Percentiles rank a stretch among this genome's conserved stretches.
phyloP scores from a whole-genome alignment of 495 filamentous ascomycete species.

The Daldinia concentrica region DNA sequence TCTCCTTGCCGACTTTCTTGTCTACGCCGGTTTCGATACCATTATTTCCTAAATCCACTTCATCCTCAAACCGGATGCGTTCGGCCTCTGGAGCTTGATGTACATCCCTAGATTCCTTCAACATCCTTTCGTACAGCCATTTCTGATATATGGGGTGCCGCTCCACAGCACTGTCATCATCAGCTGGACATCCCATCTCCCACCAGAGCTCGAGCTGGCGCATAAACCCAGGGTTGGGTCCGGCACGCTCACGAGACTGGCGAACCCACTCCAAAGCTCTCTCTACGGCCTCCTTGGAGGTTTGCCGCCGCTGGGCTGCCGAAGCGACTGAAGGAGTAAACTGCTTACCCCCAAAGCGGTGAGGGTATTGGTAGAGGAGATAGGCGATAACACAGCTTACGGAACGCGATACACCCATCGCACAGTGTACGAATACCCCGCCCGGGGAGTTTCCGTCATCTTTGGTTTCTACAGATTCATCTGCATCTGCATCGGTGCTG shows the following conservation, averaged over 20 bases:
- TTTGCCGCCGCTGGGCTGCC: conserved; percentile 36
- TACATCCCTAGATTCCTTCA: conserved; percentile 75
- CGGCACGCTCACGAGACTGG: conserved; percentile 73
- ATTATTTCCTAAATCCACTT: conserved; percentile 55
- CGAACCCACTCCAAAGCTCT: conserved; percentile 64
- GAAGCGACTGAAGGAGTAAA: conserved; percentile 35
- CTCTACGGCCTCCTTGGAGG: conserved; percentile 47
- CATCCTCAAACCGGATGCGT: conserved; percentile 85
- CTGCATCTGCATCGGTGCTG: conserved; percentile 25
- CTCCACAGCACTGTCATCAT: conserved; percentile 61
- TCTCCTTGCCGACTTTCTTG: conserved; percentile 52
- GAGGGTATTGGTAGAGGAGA: conserved; percentile 72
- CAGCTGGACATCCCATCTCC: conserved; percentile 78
- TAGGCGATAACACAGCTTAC: conserved; percentile 86
- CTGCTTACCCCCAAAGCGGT: conserved; percentile 50
- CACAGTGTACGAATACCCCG: conserved; percentile 70
- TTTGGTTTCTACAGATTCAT: not conserved
- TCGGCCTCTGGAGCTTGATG: conserved; percentile 72
- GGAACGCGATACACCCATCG: conserved; percentile 95
- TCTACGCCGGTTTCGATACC: conserved; percentile 25
- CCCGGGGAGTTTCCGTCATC: conserved; percentile 32
- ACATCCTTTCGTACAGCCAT: conserved; percentile 84
- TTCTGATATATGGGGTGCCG: conserved; percentile 79
- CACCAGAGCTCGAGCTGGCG: conserved; percentile 86
- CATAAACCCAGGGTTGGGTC: conserved; percentile 92